Evolutionary conservation across 2,329 filamentous ascomycete species (phyloP), one percentile per base, ranked within the genome.

Genomic region (Lachnellula arida): DNA sequence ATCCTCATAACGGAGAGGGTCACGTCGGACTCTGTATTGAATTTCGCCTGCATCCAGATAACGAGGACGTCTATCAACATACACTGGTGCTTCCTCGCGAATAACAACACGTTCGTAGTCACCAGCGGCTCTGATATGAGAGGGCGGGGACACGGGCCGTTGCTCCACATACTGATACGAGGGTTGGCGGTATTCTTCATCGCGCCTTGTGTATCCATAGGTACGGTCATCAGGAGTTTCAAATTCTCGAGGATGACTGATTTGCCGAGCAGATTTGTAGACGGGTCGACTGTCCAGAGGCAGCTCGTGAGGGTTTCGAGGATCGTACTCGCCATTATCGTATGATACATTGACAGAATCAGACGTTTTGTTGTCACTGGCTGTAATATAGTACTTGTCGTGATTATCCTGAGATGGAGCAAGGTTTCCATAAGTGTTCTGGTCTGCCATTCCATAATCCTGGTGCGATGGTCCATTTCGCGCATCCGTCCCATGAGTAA

Each of bases 361-460:
- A 11, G 54, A 54, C 28, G 60, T 51, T 40, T 49, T 54, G 2
- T 47, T 49, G 32, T 51, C 58, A 28, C 58, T 56, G 32, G 43
- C 32, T 7, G 43, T 55, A 22, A 57, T 49, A 40, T 70, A 70
- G 47, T 68, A 70, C 46, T 64, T 68, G 5, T 65, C 60, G 54
- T 69, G 67, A 39, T 66, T 68, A 35, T 69, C 67, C 54, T 63
- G 59, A 17, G 66, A 68, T 8, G 67, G 65, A 37, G 60, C 61
- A 35, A 69, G 66, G 15, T 54, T 46, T 46, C 22, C 50, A 37
- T 60, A 53, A 43, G 37, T 37, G 15, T n/a, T 39, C 28, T 25
- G 14, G 12, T 43, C 39, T 44, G 34, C 48, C 15, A 51, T 49
- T 22, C 35, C 55, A 53, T 60, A 60, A 14, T 56, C 34, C 51